A percentile compares a stretch with the other conserved stretches of the same genome.
Evolutionary conservation across 805 yeast genomes (phyloP).

Genomic region (Candida hungchunana): DNA sequence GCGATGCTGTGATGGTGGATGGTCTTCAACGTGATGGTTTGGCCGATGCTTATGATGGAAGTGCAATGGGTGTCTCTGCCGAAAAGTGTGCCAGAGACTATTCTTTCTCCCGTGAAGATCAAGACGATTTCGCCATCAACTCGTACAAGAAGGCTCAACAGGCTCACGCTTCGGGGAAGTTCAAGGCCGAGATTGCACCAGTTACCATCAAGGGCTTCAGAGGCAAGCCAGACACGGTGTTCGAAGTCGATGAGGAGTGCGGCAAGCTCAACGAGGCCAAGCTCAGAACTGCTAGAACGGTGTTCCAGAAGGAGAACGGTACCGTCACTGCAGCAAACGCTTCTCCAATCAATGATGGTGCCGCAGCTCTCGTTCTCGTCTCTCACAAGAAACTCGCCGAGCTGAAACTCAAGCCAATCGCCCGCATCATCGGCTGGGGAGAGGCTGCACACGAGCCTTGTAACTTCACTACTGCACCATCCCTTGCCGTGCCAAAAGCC

Average conservation of each 20-base stretch:
- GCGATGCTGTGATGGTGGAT: conserved; percentile 75
- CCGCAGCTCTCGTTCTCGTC: conserved; percentile 88
- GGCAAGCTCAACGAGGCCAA: conserved; percentile 72
- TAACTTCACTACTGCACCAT: conserved; percentile 94
- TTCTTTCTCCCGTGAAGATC: conserved; percentile 72
- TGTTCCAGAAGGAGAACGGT: conserved; percentile 90
- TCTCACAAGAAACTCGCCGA: conserved; percentile 82
- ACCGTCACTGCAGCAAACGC: conserved; percentile 98
- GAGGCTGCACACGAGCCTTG: conserved; percentile 96
- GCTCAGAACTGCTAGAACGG: conserved; percentile 84
- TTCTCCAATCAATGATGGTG: conserved; percentile 96
- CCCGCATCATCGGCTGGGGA: conserved; percentile 91
- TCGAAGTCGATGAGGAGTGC: conserved; percentile 81
- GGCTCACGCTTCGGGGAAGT: conserved; percentile 81
- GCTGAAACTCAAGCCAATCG: conserved; percentile 83
- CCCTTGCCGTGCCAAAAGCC: conserved; percentile 94
- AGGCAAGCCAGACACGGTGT: conserved; percentile 78
- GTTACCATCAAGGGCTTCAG: conserved; percentile 84
- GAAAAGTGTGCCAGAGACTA: conserved; percentile 93
- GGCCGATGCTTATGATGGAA: conserved; percentile 82
- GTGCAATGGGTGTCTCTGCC: conserved; percentile 95
- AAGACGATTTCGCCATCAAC: conserved; percentile 80
- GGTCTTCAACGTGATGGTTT: conserved; percentile 93
- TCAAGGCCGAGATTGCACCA: conserved; percentile 78
- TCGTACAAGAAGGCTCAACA: conserved; percentile 84